phyloP scores from a whole-genome alignment of 1,139 yeast species.

The Kodamaea derodonti region DNA sequence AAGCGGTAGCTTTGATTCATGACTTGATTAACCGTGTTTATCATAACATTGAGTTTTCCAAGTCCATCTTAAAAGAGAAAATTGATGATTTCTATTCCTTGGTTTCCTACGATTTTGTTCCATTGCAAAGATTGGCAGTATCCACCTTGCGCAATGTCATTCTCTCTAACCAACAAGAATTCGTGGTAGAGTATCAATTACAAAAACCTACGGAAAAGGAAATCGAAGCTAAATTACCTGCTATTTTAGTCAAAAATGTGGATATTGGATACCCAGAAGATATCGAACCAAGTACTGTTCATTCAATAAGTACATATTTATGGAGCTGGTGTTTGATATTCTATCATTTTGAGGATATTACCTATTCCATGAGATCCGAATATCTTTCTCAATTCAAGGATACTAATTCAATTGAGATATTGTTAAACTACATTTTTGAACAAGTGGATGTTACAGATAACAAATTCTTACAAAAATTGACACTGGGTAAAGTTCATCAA shows the following conservation, averaged over 20 bases:
- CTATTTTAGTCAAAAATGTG: slow-evolving; percentile 24
- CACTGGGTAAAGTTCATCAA: slow-evolving; percentile 15
- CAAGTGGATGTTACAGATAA: slow-evolving; percentile 42
- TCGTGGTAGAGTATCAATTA: slow-evolving; percentile 61
- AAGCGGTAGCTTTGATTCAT: slow-evolving; percentile 31
- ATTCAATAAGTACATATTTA: slow-evolving; percentile 41
- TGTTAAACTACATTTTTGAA: slow-evolving; percentile 50
- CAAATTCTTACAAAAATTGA: slow-evolving; percentile 27
- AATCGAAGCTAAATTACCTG: slow-evolving; percentile 32
- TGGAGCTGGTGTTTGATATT: slow-evolving; percentile 72
- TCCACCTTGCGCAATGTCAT: slow-evolving; percentile 34
- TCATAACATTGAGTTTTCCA: slow-evolving; percentile 12
- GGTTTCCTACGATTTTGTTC: slow-evolving; percentile 21
- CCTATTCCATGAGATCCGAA: slow-evolving; percentile 58
- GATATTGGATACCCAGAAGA: slow-evolving; percentile 26
- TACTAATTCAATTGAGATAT: slow-evolving; percentile 39
- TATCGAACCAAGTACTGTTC: slow-evolving; percentile 30
- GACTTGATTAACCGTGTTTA: slow-evolving; percentile 31
- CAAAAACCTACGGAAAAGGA: slow-evolving; percentile 24
- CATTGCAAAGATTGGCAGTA: slow-evolving; percentile 36
- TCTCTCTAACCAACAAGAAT: slow-evolving; percentile 44
- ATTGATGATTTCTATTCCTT: slow-evolving; percentile 18
- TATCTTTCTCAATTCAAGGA: slow-evolving; percentile 57
- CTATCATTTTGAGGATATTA: slow-evolving; percentile 60
- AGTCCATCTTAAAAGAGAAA: slow-evolving; percentile 14